Percentiles rank a stretch among this genome's conserved stretches.
Conservation (phyloP, 352 stramenopile species). For the Stramenopiles sp. region DNA sequence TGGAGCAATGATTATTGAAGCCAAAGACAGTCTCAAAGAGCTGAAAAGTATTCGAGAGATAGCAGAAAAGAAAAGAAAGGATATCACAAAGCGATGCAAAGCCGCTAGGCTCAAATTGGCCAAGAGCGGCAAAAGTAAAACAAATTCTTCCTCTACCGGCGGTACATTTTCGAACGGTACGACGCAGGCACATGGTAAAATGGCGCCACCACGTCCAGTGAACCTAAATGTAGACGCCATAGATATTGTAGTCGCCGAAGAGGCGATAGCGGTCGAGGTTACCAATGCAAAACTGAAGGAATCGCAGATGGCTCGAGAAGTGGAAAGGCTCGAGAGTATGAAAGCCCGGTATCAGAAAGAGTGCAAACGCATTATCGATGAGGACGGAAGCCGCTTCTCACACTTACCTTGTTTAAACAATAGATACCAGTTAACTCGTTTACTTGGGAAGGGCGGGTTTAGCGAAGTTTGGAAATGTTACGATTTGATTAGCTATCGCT, state of each 20-base stretch:
- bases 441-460: constrained; percentile 73
- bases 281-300: constrained; percentile 30
- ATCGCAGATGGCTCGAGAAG: constrained; percentile 24
- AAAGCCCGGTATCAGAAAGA: constrained; percentile 27
- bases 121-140: not conserved
- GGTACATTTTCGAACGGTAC: too few species aligned
- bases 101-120: not conserved
- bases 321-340: not conserved
- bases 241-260: constrained; percentile 26
- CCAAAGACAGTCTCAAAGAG: not conserved
- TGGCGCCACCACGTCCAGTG: not conserved
- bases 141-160: not conserved
- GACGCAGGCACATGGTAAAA: too few species aligned
- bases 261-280: constrained; percentile 36
- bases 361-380: constrained; percentile 40
- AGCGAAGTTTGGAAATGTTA: constrained; percentile 62
- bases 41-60: not conserved
- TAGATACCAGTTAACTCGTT: constrained; percentile 52
- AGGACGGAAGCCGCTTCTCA: constrained; percentile 47
- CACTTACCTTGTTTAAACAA: constrained; percentile 37
- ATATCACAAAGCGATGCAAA: not conserved
- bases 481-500: constrained; percentile 39
- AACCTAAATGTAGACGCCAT: not conserved
- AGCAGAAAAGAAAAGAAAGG: not conserved
- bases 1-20: not conserved